Evolutionary conservation across 106 monocot genomes (phyloP), one percentile per base, ranked within the genome.

Genomic region (Dactylorhiza incarnata): DNA sequence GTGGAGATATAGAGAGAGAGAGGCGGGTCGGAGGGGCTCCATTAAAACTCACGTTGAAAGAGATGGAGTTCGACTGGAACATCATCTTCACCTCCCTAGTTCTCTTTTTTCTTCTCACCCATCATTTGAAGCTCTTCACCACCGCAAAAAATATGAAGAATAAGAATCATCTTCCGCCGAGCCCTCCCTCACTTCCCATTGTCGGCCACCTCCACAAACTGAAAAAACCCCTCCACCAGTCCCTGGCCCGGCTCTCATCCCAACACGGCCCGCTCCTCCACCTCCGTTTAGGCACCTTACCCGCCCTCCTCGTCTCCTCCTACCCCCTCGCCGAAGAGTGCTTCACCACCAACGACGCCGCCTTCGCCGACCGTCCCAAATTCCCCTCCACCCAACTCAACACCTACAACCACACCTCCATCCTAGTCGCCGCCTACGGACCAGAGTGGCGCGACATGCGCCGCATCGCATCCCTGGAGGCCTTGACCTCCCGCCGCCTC

Each of bases 201-300:
- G 5, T 86, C 15, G 91, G 88, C 73, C 91, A 91, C 73, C 88
- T 88, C 80, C 84, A 84, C 82, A 82, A 86, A 67, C 43, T 91
- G 71, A 72, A 50, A 16, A 74, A 74, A 12, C 91, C 88, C 2
- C 74, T 88, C 44, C 91, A 88, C 80, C 91, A 73, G 16, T 48
- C 82, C 29, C 82, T 91, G 5, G 78, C 84, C 53, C 24, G 9
- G 17, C 75, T 91, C 44, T 77, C 88, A 71, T 47, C 50, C 77
- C 26, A 9, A 29, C 74, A 86, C 62, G 86, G 86, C 73, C 78
- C 78, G 49, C 66, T 91, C 66, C 66, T 91, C 68, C 50, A 22
- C 49, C 63, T 77, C 49, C 77, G 51, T 9, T 68, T 77, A 48
- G 77, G 77, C 51, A 26, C 22, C 48, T 68, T 49, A 24, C 77